phyloP scores from a whole-genome alignment of 2,329 filamentous ascomycete species.

The Neofusicoccum parvum region DNA sequence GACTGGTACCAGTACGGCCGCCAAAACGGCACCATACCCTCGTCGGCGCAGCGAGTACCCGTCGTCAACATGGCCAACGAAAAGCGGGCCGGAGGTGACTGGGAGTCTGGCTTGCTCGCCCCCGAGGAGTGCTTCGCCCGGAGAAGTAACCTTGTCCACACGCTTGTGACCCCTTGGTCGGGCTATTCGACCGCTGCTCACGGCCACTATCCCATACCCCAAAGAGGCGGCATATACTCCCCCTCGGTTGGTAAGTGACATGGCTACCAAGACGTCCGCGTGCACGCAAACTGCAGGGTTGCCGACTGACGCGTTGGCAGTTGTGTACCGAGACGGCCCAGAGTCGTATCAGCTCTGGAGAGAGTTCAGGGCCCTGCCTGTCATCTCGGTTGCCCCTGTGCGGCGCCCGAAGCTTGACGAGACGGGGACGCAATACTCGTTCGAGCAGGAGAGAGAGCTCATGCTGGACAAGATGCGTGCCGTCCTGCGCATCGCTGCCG shows the following conservation, averaged over 20 bases:
- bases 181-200: constrained; percentile 34
- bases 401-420: constrained; percentile 73
- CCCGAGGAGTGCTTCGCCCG: constrained; percentile 75
- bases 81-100: constrained; percentile 75
- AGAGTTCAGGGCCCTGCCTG: constrained; percentile 61
- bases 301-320: constrained; percentile 37
- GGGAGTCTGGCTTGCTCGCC: constrained; percentile 67
- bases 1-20: constrained; percentile 55
- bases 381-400: constrained; percentile 73
- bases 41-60: constrained; percentile 49
- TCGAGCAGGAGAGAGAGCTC: constrained; percentile 69
- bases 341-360: constrained; percentile 56
- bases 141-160: constrained; percentile 71
- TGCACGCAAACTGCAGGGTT: background rate
- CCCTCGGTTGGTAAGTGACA: constrained; percentile 61
- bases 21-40: constrained; percentile 24
- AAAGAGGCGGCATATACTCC: constrained; percentile 70
- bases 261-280: background rate
- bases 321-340: constrained; percentile 70
- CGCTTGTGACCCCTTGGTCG: constrained; percentile 63
- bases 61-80: constrained; percentile 77
- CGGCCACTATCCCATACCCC: constrained; percentile 70
- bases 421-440: constrained; percentile 69
- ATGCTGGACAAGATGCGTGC: constrained; percentile 73
- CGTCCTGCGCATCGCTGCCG: constrained; percentile 67